Conservation (phyloP, 495 filamentous ascomycete genomes). For the Symbiotaphrina buchneri region DNA sequence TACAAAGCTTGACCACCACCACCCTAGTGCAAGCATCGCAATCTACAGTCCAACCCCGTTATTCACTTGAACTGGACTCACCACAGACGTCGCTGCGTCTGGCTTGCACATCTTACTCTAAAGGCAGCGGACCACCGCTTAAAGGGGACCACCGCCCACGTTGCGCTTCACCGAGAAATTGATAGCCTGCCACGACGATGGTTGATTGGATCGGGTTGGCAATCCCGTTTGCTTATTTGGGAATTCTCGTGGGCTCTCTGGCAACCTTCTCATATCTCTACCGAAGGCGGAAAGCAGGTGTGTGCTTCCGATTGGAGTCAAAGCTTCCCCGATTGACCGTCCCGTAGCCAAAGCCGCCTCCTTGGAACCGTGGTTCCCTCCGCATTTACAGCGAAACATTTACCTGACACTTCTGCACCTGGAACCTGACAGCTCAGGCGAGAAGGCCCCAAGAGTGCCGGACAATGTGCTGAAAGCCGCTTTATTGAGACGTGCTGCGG, state of each 20-base stretch:
- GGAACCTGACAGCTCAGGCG: conserved; percentile 36
- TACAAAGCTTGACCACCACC: too few relatives aligned
- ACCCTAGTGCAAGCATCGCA: too few relatives aligned
- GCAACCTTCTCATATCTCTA: conserved; percentile 84
- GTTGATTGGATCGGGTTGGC: conserved; percentile 64
- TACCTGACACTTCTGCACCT: conserved; percentile 83
- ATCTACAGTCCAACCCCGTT: too few relatives aligned
- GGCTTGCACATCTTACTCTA: too few relatives aligned
- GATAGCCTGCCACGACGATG: conserved; percentile 13
- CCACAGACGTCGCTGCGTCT: too few relatives aligned
- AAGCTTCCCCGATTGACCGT: conserved; percentile 7
- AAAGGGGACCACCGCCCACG: too few relatives aligned
- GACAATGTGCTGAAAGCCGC: conserved; percentile 76
- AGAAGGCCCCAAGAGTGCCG: conserved; percentile 49
- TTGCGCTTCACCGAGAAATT: too few relatives aligned
- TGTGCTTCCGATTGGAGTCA: conserved; percentile 12
- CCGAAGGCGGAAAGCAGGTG: conserved; percentile 77
- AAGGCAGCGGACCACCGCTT: too few relatives aligned
- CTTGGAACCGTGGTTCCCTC: conserved; percentile 78
- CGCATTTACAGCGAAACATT: conserved; percentile 77
- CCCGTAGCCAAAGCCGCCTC: conserved; percentile 45
- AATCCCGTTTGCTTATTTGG: conserved; percentile 70
- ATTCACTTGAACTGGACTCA: too few relatives aligned
- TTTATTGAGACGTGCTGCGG: conserved; percentile 68
- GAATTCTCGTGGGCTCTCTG: conserved; percentile 66